Base-by-base conservation (phyloP, 2,329 filamentous ascomycete genomes). In the Xylaria sp. region DNA sequence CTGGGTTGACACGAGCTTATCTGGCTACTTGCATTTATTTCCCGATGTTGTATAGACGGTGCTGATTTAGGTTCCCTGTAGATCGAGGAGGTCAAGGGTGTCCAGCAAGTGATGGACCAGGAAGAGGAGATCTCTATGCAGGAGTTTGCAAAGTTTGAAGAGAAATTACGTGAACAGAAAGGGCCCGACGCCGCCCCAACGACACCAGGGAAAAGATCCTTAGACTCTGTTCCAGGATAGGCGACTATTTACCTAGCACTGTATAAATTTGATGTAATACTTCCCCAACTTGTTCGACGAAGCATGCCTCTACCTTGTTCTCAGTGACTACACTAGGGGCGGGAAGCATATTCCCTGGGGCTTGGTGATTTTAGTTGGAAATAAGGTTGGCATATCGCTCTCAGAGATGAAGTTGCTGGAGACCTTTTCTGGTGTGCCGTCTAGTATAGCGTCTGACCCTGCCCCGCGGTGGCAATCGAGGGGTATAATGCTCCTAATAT, bases 61-160 rank as follows among this genome's bases (percentile, higher is more conserved):
- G 65, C 77, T 82, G 67, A 82, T 72, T n/a, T 25, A 56, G 20
- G 20, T 38, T 44, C 33, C n/a, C 51, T 62, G 47, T 80, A 97
- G 88, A 97, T 98, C 71, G 94, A 97, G 79, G 96, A 98, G 79
- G 96, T 98, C 44, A 90, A 97, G 79, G 93, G 92, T 2, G 95
- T 99, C 47, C 88, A 93, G 70, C 95, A 98, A 79, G 91, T 97
- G 2, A 80, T 97, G 74, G 95, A 98, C 74, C 87, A 93, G 74
- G 96, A 97, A 80, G 96, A 98, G 78, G 93, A 97, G 79, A 87
- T 97, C 71, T 89, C 94, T 0, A 80, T 95, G 75, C 82, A 90
- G 73, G 95, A 98, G 77, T 98, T 99, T 81, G 92, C 91, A 71
- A 96, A 92, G 80, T 97, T 98, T 77, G 95, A 98, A 79, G 93